Evolutionary conservation across 1,284 basidiomycete genomes (phyloP), one percentile per base, ranked within the genome.

Genomic region (Sparassis latifolia): DNA sequence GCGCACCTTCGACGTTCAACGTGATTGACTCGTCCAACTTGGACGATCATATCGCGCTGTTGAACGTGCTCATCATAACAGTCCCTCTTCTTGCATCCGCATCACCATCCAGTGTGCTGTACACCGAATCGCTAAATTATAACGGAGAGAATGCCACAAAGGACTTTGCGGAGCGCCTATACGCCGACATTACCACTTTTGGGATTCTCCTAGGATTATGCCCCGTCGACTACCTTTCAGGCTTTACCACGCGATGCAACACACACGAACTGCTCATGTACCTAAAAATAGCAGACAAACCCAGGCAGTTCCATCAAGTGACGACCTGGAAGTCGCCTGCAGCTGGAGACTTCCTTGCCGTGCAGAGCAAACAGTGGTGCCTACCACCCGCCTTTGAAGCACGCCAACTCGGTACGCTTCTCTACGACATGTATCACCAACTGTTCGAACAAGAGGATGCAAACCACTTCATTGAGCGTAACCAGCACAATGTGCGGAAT

Each of bases 1-100:
- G 52, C 32, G 71, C 73, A 0, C 75, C 77, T 3, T 57, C 65
- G 1, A 49, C 41, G 0, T 82, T 81, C 64, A 67, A 78, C 45
- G 67, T 79, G 42, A 76, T 82, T 49, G 76, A 81, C 42, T 77
- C 79, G 0, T 79, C 78, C 27, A 79, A 79, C 51, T 52, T 80
- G 20, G 58, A 63, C 12, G 78, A 80, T 56, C 70, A 76, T 48
- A 38, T 76, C 1, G 79, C 78, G 0, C 60, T 79, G 12, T 51
- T 80, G n/a, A 81, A 81, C 54, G 52, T 80, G 20, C 62, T 81
- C 32, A 48, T 72, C 5, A 63, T 62, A 12, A 60, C 70, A 1
- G 40, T 53, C 35, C 67, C 76, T 42, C 58, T 79, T 5, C 66
- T 79, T 33, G 54, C 53, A 6, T 56, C 55, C 1, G 52, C 58